These are phyloP conservation scores for Annulohypoxylon bovei DNA, from an alignment of 495 filamentous ascomycete species.

Conservation along the genomic window DNA sequence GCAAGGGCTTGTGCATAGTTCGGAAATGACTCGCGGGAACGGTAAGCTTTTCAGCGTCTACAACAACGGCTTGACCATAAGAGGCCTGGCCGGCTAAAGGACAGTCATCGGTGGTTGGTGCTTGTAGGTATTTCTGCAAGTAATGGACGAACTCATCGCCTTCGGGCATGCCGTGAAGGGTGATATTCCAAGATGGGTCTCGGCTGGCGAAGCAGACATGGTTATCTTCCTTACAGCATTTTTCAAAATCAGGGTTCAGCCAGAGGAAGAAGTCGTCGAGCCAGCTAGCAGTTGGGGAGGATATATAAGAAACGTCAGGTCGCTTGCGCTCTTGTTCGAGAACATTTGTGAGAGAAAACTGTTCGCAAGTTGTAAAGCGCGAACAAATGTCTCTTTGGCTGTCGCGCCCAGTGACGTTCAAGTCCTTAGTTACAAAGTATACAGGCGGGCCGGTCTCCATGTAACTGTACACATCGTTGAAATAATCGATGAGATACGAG, in stretches of 20 bases:
- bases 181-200: slow-evolving; percentile 84
- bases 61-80: slow-evolving; percentile 85
- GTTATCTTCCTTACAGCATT: slow-evolving; percentile 75
- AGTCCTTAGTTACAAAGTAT: slow-evolving; percentile 88
- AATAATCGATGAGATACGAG: slow-evolving; percentile 92
- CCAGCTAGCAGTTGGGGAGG: slow-evolving; percentile 95
- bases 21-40: slow-evolving; percentile 90
- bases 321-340: slow-evolving; percentile 93
- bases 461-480: slow-evolving; percentile 93
- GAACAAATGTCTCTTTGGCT: slow-evolving; percentile 89
- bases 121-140: slow-evolving; percentile 78
- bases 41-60: slow-evolving; percentile 70
- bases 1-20: slow-evolving; percentile 84
- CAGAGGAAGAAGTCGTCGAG: slow-evolving; percentile 96
- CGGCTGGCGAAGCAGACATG: slow-evolving; percentile 81
- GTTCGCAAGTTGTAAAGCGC: slow-evolving; percentile 87
- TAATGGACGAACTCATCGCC: slow-evolving; percentile 90
- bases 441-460: slow-evolving; percentile 92
- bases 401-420: slow-evolving; percentile 77
- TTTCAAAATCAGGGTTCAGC: slow-evolving; percentile 85
- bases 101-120: slow-evolving; percentile 84
- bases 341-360: slow-evolving; percentile 83
- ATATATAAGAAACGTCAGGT: slow-evolving; percentile 86
- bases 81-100: slow-evolving; percentile 87
- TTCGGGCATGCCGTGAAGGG: slow-evolving; percentile 89